Percentiles rank a stretch among this genome's conserved stretches.
Evolutionary conservation across 495 filamentous ascomycete species (phyloP).

Genomic region (Penicillium diatomitis): DNA sequence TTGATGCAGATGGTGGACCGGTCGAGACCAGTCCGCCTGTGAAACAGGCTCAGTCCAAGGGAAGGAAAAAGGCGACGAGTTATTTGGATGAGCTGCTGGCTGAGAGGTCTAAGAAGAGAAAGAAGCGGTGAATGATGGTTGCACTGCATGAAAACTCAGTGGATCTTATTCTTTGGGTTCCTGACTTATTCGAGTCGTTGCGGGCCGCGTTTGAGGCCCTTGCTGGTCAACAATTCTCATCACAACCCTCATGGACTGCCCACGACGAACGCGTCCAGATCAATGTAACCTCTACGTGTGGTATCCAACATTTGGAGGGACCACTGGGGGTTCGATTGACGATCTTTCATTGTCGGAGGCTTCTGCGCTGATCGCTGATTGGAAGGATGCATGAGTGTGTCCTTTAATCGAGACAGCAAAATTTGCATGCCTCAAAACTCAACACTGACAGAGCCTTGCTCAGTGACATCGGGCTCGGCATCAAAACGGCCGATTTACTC

Average conservation of each 20-base stretch:
- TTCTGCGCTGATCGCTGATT: too few species aligned
- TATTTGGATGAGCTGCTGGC: constrained; percentile 45
- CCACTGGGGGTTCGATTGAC: too few species aligned
- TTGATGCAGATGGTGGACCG: neutral
- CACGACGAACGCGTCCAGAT: too few species aligned
- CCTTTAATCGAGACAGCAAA: too few species aligned
- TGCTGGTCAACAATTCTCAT: too few species aligned
- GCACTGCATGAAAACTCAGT: neutral
- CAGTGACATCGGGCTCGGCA: too few species aligned
- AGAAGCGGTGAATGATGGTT: constrained; percentile 37
- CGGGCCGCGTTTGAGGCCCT: neutral
- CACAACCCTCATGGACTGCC: too few species aligned
- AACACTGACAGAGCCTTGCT: neutral
- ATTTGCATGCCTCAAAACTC: neutral
- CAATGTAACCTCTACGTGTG: too few species aligned
- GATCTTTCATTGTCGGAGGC: too few species aligned
- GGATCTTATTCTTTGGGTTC: neutral
- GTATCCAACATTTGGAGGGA: too few species aligned
- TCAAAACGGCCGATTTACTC: neutral
- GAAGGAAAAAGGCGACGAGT: constrained; percentile 33
- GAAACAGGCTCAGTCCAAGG: constrained; percentile 15
- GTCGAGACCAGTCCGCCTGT: constrained; percentile 4
- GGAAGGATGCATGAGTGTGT: too few species aligned
- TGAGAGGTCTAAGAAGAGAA: constrained; percentile 44
- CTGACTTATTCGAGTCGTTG: neutral